Evolutionary conservation across 176 grass and related monocot species (phyloP), one percentile per base, ranked within the genome.

Genomic region (Secale cereale): DNA sequence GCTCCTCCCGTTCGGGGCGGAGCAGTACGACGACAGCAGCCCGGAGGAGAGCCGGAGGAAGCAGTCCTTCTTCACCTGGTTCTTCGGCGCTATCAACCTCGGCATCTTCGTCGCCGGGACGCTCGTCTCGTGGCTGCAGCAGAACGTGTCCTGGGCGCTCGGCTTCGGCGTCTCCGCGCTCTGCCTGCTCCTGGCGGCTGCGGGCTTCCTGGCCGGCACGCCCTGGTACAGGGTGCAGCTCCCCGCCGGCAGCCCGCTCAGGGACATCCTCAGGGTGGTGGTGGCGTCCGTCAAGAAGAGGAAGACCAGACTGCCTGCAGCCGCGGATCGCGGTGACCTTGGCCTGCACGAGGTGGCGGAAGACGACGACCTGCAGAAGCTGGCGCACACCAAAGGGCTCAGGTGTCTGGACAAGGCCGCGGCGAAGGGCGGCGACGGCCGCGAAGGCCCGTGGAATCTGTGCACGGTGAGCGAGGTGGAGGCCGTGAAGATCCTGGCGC

Each of bases 21-120:
- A 97, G 71, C 94, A 97, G 87, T 97, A 91, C 61, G 86, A 94
- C 59, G 90, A 87, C 70, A 62, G 59, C 72, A 85, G 73, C 29
- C 28, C 61, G 3, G 39, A 27, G 19, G 91, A 84, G 83, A 65
- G 31, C 14, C 64, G 33, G 26, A 91, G 80, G 87, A 94, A 94
- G 81, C 86, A 89, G 83, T 77, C 89, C 54, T 97, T 97, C 87
- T 97, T 97, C 89, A 94, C 79, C 84, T 90, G 75, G 85, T 97
- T 93, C 80, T 97, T 90, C 73, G 84, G 90, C 33, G 85, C 91
- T 68, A 81, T 91, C 85, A 97, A 92, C 70, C 82, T 90, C 3
- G 94, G 94, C 68, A 81, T 97, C 64, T 88, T 97, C 79, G 27
- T 89, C n/a, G 77, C 91, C 15, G 91, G 94, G 20, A 94, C 87